A percentile compares a stretch with the other conserved stretches of the same genome.
phyloP scores from a whole-genome alignment of 352 stramenopile genomes.

The Pythium apleroticum region DNA sequence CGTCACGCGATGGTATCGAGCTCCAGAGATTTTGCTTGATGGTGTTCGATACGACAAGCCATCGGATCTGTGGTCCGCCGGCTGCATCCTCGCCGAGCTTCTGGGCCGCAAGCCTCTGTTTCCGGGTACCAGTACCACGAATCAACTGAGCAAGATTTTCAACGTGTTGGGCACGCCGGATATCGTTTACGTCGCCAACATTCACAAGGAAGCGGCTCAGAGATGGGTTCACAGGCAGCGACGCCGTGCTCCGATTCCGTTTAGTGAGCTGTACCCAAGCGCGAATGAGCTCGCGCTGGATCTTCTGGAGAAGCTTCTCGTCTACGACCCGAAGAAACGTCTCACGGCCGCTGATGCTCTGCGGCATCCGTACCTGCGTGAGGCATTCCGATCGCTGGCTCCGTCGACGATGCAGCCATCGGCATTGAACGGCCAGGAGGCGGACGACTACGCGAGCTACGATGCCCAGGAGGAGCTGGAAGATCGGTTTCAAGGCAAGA shows the following conservation, averaged over 20 bases:
- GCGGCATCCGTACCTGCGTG: conserved; percentile 91
- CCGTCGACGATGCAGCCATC: conserved; percentile 1
- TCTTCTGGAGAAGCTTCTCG: conserved; percentile 69
- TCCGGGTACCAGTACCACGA: conserved; percentile 93
- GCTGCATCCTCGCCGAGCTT: conserved; percentile 97
- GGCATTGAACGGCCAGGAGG: conserved; percentile 12
- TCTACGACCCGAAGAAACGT: conserved; percentile 61
- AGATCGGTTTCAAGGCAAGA: conserved; percentile 60
- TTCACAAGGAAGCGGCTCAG: conserved; percentile 72
- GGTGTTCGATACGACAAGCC: conserved; percentile 73
- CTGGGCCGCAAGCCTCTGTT: conserved; percentile 95
- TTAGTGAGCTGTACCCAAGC: conserved; percentile 75
- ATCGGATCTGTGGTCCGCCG: conserved; percentile 85
- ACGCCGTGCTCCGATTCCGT: conserved; percentile 51
- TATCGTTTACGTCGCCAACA: conserved; percentile 50
- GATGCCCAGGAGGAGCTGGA: conserved; percentile 52
- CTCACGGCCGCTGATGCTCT: conserved; percentile 93
- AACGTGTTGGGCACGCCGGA: conserved; percentile 91
- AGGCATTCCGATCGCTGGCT: conserved; percentile 55
- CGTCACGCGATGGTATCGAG: conserved; percentile 80
- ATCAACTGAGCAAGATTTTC: conserved; percentile 97
- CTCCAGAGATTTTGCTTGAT: conserved; percentile 92
- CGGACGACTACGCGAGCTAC: conserved; percentile 34
- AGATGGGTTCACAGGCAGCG: conserved; percentile 71
- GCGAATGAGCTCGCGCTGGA: conserved; percentile 70